Conservation (phyloP, 1,284 basidiomycete species). For the Ceratobasidium sp. region DNA sequence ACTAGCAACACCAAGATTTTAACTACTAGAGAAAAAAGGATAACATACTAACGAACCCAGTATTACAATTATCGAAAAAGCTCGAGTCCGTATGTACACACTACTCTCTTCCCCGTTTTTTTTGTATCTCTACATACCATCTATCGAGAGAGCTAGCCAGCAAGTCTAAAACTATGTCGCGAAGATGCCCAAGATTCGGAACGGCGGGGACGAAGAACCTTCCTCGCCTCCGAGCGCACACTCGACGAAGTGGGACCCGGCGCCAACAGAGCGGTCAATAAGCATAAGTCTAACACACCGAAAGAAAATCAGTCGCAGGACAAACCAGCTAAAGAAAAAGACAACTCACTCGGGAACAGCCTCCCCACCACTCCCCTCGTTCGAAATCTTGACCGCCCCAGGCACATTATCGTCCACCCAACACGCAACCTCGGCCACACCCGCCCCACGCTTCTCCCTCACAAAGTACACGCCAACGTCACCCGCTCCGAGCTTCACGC, state of each 20-base stretch:
- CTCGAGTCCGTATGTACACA: conserved; percentile 23
- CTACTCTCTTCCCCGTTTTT: no score
- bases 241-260: conserved; percentile 88
- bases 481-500: conserved; percentile 77
- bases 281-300: conserved; percentile 80
- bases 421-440: conserved; percentile 76
- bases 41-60: conserved; percentile 6
- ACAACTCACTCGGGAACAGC: conserved; percentile 68
- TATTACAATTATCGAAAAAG: conserved; percentile 26
- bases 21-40: neutral
- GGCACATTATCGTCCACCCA: conserved; percentile 87
- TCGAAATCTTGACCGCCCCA: conserved; percentile 73
- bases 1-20: no score
- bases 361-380: conserved; percentile 68
- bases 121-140: neutral
- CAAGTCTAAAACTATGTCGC: conserved; percentile 64
- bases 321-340: no score
- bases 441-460: conserved; percentile 63
- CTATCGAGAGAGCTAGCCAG: neutral
- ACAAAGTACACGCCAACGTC: conserved; percentile 85
- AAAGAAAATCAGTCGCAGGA: no score
- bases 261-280: conserved; percentile 81
- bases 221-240: conserved; percentile 85
- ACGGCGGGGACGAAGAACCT: conserved; percentile 76
- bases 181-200: conserved; percentile 89